Percentiles rank a stretch among this genome's conserved stretches.
These are phyloP conservation scores for Pugionium dolabratum DNA, from an alignment of 345 rosid genomes.

Conservation along the genomic window DNA sequence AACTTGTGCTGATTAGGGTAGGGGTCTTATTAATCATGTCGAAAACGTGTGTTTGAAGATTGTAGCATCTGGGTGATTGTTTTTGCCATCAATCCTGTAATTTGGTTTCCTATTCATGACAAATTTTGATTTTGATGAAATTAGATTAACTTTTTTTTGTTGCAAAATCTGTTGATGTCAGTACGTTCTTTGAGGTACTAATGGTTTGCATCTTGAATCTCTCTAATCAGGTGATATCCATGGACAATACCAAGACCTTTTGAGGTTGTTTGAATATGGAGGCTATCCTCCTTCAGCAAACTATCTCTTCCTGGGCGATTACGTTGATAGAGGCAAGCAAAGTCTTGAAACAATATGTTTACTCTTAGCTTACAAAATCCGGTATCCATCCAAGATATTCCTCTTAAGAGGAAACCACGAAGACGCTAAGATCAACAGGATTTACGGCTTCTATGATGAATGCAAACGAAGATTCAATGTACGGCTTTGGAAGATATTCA, in stretches of 20 bases:
- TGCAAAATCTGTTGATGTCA: too few relatives aligned
- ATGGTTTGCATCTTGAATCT: not conserved
- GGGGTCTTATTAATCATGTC: too few relatives aligned
- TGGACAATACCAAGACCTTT: constrained; percentile 61
- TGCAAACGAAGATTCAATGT: constrained; percentile 57
- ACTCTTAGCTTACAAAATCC: constrained; percentile 90
- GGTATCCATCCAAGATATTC: constrained; percentile 67
- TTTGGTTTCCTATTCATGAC: not conserved
- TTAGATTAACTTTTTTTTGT: too few relatives aligned
- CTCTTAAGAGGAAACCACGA: constrained; percentile 98
- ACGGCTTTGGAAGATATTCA: constrained; percentile 89
- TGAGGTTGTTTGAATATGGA: constrained; percentile 79
- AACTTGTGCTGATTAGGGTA: too few relatives aligned
- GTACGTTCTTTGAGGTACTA: not conserved
- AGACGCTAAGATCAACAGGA: constrained; percentile 92
- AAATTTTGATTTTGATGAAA: too few relatives aligned
- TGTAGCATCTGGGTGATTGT: not conserved
- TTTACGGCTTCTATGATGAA: constrained; percentile 82
- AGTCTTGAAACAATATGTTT: constrained; percentile 96
- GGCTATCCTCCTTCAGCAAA: constrained; percentile 90
- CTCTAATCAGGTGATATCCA: not conserved
- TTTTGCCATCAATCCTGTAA: too few relatives aligned
- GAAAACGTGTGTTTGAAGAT: not conserved
- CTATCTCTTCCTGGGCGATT: constrained; percentile 95
- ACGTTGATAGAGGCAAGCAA: constrained; percentile 96